Evolutionary conservation across 2,329 filamentous ascomycete species (phyloP), one percentile per base, ranked within the genome.

Genomic region (Colletotrichum chlorophyti): DNA sequence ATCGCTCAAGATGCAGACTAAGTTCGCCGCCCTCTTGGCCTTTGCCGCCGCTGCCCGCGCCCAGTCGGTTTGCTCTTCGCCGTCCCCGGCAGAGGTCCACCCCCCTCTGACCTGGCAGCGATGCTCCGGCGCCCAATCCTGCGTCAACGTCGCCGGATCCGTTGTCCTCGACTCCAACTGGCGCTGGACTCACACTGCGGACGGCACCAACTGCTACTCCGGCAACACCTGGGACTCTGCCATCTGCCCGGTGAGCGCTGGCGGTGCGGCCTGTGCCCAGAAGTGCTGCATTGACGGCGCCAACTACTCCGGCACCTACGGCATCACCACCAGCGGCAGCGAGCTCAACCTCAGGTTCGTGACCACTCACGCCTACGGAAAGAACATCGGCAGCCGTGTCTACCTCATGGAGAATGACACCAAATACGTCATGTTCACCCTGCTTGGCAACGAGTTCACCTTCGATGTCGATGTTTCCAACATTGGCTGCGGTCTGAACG

Each of bases 391-490:
- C 21, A 76, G 84, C 53, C 83, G 88, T 65, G 74, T 87, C 38
- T 91, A 89, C 70, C 79, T 91, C 62, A 83, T 91, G 76, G 80
- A 82, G 65, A 75, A 79, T 48, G 82, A 86, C 40, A 78, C 76
- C 64, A 83, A 81, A 58, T 91, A 91, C 72, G 75, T 89, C 74
- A 80, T 83, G 68, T 87, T 90, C 74, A 80, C 84, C 58, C 77
- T 90, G 57, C 77, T 86, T 51, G 85, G 85, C 73, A 81, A 87
- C 68, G 88, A 91, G 72, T 87, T 91, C 74, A 87, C 86, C 52
- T 90, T 91, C 61, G 87, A 90, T 53, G 87, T 90, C 23, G 88
- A 91, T 69, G 83, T 89, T 40, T 89, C 87, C 35, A 81, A 82
- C 65, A 76, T 90, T 17, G 82, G 83, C 59, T 91, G 89, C 67